Percentiles rank a stretch among this genome's conserved stretches.
Conservation (phyloP, 306 rosid genomes). For the Quercus robur region DNA sequence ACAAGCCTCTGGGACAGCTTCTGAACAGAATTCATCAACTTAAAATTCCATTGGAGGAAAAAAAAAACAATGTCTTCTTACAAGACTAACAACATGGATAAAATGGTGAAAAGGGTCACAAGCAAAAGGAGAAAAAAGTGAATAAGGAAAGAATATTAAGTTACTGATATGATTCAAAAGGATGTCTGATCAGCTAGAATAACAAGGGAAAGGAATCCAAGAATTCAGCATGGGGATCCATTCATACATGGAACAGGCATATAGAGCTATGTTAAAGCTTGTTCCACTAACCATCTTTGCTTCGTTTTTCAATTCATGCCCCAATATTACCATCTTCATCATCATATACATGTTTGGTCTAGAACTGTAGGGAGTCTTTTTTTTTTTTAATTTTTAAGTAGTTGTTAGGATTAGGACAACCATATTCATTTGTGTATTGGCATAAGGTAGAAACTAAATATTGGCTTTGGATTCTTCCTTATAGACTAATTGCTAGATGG, state of each 20-base stretch:
- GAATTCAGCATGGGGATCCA: background rate
- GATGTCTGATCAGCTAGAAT: slow-evolving; percentile 13
- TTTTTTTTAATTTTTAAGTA: background rate
- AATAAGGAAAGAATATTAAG: slow-evolving; percentile 14
- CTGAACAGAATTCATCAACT: slow-evolving; percentile 53
- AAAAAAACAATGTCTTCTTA: slow-evolving; percentile 14
- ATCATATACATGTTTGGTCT: slow-evolving; percentile 31
- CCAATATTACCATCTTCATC: slow-evolving; percentile 17
- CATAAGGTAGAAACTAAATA: slow-evolving; percentile 44
- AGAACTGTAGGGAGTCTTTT: slow-evolving; percentile 21
- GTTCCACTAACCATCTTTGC: slow-evolving; percentile 28
- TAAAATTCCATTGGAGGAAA: slow-evolving; percentile 23
- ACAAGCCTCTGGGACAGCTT: slow-evolving; percentile 47
- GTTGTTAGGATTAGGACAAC: slow-evolving; percentile 42
- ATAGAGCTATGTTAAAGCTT: slow-evolving; percentile 22
- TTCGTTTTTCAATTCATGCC: slow-evolving; percentile 21
- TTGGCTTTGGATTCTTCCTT: slow-evolving; percentile 89
- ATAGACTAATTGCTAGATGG: slow-evolving; percentile 43
- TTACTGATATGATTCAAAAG: slow-evolving; percentile 10
- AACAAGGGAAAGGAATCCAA: slow-evolving; percentile 19
- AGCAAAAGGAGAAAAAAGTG: slow-evolving; percentile 8
- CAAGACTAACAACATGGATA: slow-evolving; percentile 45
- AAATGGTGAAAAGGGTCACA: slow-evolving; percentile 14
- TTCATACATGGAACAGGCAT: slow-evolving; percentile 29
- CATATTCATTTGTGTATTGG: slow-evolving; percentile 50